These are phyloP conservation scores for Saccharomycopsis malanga DNA, from an alignment of 805 yeast genomes.

Conservation along the genomic window DNA sequence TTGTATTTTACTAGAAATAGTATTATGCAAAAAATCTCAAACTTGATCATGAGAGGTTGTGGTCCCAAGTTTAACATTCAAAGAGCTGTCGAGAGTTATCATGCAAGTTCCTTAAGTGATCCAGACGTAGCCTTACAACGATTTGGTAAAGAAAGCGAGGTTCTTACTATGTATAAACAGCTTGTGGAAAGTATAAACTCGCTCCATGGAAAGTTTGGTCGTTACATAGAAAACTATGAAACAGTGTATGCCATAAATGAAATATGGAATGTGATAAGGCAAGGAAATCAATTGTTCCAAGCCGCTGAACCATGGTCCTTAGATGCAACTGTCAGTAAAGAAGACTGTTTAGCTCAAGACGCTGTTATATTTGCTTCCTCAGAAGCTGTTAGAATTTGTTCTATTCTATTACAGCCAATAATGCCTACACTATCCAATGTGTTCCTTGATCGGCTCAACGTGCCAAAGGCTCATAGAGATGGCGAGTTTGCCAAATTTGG, in stretches of 20 bases:
- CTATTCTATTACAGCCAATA: conserved; percentile 65
- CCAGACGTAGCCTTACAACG: neutral
- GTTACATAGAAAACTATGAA: conserved; percentile 39
- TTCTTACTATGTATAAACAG: conserved; percentile 10
- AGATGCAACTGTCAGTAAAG: conserved; percentile 26
- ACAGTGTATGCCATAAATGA: conserved; percentile 48
- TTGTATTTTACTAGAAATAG: conserved; percentile 50
- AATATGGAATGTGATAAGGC: conserved; percentile 53
- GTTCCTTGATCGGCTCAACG: conserved; percentile 59
- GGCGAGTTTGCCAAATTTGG: conserved; percentile 45
- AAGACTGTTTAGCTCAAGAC: conserved; percentile 36
- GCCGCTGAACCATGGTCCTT: conserved; percentile 69
- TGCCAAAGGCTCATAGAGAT: conserved; percentile 36
- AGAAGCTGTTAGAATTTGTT: conserved; percentile 60
- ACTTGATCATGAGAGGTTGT: conserved; percentile 66
- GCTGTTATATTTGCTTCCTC: conserved; percentile 55
- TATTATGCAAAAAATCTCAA: conserved; percentile 77
- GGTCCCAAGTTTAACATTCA: conserved; percentile 58
- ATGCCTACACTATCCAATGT: conserved; percentile 56
- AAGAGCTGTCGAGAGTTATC: conserved; percentile 32
- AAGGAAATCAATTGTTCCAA: conserved; percentile 64
- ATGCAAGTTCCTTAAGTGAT: neutral
- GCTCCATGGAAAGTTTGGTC: conserved; percentile 35
- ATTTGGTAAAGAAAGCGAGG: neutral
- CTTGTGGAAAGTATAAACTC: conserved; percentile 31